Conservation (phyloP, 2,329 filamentous ascomycete genomes). For the Microdochium paspali region DNA sequence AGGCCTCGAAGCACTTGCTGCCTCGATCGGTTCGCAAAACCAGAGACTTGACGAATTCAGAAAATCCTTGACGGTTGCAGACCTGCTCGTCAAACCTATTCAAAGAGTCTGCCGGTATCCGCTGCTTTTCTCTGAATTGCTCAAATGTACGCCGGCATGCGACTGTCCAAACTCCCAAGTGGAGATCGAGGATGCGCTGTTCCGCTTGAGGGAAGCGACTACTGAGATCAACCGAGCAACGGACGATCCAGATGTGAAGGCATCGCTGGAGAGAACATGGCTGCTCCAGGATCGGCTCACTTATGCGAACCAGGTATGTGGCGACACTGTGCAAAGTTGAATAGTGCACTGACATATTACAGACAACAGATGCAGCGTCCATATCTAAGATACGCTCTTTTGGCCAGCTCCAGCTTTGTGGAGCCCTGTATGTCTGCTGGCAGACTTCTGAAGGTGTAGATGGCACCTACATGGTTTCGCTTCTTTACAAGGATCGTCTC, state of each 20-base stretch:
- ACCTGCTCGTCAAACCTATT: conserved; percentile 85
- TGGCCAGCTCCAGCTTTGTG: conserved; percentile 73
- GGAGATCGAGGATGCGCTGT: conserved; percentile 65
- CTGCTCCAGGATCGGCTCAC: conserved; percentile 71
- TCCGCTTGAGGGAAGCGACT: conserved; percentile 64
- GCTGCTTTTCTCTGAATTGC: conserved; percentile 73
- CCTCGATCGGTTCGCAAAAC: conserved; percentile 62
- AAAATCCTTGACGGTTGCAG: conserved; percentile 73
- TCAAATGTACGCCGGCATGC: conserved; percentile 71
- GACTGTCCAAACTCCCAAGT: conserved; percentile 80
- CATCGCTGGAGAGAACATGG: conserved; percentile 72
- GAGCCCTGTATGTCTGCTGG: conserved; percentile 75
- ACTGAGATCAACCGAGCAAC: conserved; percentile 78
- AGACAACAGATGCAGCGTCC: conserved; percentile 42
- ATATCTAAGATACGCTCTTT: conserved; percentile 67
- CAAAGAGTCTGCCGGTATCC: conserved; percentile 90
- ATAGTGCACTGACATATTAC: conserved; percentile 9
- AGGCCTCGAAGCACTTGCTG: conserved; percentile 75
- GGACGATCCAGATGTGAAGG: conserved; percentile 61
- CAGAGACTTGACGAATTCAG: conserved; percentile 51
- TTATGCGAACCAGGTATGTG: conserved; percentile 60
- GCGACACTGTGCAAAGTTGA: background rate
- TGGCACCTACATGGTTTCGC: conserved; percentile 76
- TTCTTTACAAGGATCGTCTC: conserved; percentile 74
- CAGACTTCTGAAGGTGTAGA: conserved; percentile 58